These are phyloP conservation scores for Trypanosoma avium DNA, from an alignment of 208 protist species.

Conservation along the genomic window DNA sequence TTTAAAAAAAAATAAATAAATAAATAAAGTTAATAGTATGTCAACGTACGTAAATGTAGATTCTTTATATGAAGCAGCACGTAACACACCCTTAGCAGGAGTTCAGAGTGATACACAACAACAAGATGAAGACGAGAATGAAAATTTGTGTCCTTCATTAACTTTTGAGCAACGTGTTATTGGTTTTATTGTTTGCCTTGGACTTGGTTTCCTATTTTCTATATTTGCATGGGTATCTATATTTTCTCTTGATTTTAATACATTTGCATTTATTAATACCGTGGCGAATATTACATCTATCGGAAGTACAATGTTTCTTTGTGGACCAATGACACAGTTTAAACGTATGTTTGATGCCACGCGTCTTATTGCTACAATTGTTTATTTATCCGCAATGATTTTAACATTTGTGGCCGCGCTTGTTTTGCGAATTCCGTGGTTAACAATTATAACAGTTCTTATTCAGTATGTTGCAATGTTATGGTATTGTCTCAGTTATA, in stretches of 20 bases:
- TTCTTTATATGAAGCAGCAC: slow-evolving; percentile 15
- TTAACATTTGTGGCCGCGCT: slow-evolving; percentile 61
- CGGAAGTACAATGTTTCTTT: slow-evolving; percentile 63
- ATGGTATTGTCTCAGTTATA: slow-evolving; percentile 76
- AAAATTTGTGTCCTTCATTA: slow-evolving; percentile 41
- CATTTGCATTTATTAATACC: slow-evolving; percentile 65
- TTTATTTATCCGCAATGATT: slow-evolving; percentile 53
- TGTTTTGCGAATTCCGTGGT: slow-evolving; percentile 33
- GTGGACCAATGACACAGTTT: slow-evolving; percentile 54
- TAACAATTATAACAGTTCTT: slow-evolving; percentile 55
- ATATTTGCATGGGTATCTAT: slow-evolving; percentile 61
- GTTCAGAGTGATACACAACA: slow-evolving; percentile 9
- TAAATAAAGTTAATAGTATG: too few species aligned
- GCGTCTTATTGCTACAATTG: slow-evolving; percentile 46
- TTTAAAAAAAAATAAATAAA: too few species aligned
- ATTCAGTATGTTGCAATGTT: slow-evolving; percentile 72
- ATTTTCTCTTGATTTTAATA: slow-evolving; percentile 46
- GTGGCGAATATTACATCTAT: slow-evolving; percentile 59
- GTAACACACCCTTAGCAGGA: slow-evolving; percentile 20
- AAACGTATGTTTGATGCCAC: slow-evolving; percentile 68
- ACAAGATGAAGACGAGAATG: slow-evolving; percentile 21
- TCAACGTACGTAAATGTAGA: slow-evolving; percentile 5
- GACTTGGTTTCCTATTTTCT: slow-evolving; percentile 46
- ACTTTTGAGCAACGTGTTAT: slow-evolving; percentile 60
- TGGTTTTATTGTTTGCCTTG: slow-evolving; percentile 44